phyloP scores from a whole-genome alignment of 2,329 filamentous ascomycete genomes.

The Phaeosphaeria sp. region DNA sequence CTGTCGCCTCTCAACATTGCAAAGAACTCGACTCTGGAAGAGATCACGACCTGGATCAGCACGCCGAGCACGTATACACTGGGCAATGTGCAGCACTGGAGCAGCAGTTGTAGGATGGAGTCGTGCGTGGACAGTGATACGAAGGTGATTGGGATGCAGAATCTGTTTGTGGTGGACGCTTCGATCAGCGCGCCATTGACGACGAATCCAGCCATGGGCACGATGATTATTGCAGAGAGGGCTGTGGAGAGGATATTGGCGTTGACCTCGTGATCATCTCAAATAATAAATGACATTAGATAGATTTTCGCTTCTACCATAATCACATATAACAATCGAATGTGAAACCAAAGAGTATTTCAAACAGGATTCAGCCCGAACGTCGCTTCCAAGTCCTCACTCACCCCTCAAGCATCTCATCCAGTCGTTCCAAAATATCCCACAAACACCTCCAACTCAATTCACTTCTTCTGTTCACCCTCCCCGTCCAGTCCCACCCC shows the following conservation, averaged over 20 bases:
- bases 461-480: background rate
- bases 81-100: slow-evolving; percentile 62
- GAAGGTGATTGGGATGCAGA: slow-evolving; percentile 56
- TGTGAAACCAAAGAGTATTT: too few species aligned
- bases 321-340: too few species aligned
- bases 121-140: slow-evolving; percentile 58
- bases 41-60: slow-evolving; percentile 60
- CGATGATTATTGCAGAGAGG: slow-evolving; percentile 62
- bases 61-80: slow-evolving; percentile 56
- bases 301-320: too few species aligned
- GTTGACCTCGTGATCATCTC: slow-evolving; percentile 7
- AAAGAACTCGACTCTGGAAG: slow-evolving; percentile 53
- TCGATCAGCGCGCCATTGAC: slow-evolving; percentile 59
- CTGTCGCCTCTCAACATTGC: slow-evolving; percentile 59
- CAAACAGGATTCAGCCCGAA: too few species aligned
- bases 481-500: background rate
- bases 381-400: too few species aligned
- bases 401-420: too few species aligned
- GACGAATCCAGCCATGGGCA: slow-evolving; percentile 62
- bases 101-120: slow-evolving; percentile 59
- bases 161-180: slow-evolving; percentile 60
- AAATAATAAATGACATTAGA: too few species aligned
- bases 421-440: too few species aligned
- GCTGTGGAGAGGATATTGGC: slow-evolving; percentile 58
- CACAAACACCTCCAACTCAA: too few species aligned